Base-by-base conservation (phyloP, 2,329 filamentous ascomycete species). In the Podosphaera leucotricha region DNA sequence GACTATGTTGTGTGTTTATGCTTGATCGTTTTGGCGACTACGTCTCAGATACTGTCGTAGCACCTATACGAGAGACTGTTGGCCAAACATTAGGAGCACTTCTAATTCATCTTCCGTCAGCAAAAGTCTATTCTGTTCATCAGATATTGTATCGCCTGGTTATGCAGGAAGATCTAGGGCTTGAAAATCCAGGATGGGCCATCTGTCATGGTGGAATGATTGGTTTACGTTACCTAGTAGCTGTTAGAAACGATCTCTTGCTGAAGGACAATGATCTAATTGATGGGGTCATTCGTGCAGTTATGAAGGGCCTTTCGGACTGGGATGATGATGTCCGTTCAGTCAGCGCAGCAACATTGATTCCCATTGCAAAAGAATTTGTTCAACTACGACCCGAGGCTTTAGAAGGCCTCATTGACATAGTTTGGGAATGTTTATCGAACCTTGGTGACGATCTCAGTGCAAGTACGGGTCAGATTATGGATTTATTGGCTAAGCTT, bases 181-280 rank as follows among this genome's bases (percentile, higher is more conserved):
- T 86, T 20, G 75, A 78, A 20, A 72, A 71, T 26, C 76, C 80
- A 13, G 70, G 85, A 24, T 98, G 90, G 90, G 84, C 92, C 47
- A 81, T 94, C 33, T 93, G 86, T 55, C 92, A 98, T 59, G 90
- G 90, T 51, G 90, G 90, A 49, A 98, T 98, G 90, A 86, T 95
- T 40, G 90, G 90, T 6, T 64, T 98, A 55, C 74, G 87, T 54
- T 98, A 98, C 56, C 74, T 98, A 40, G 90, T 98, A 24, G 90
- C 90, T 7, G 84, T 98, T 30, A 75, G 90, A 42, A 94, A 90
- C 54, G 90, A 95, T 57, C 65, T 98, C 2, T 71, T 98, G 5
- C 71, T 95, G 21, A 72, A 84, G 55, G 80, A 94, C 54, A 72
- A 71, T 21, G 72, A 78, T 42, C 77, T 98, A 60, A 85, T 98